These are phyloP conservation scores for Termitomyces sp. DNA, from an alignment of 768 basidiomycete genomes.

Conservation along the genomic window DNA sequence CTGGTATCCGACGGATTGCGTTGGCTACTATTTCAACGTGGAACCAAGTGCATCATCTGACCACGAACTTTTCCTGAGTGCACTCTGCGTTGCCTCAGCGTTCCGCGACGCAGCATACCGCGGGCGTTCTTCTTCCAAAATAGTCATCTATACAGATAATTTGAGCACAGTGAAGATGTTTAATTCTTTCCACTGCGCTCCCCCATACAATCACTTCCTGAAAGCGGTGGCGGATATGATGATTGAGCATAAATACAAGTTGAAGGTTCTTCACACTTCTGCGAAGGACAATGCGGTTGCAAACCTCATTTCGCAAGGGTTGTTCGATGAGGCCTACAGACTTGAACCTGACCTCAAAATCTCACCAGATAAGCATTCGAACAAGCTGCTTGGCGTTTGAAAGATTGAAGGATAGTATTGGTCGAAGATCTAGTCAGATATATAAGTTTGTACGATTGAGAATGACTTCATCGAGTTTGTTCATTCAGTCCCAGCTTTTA, in stretches of 20 bases:
- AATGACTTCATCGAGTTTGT: neutral
- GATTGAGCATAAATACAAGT: neutral
- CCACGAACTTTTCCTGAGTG: neutral
- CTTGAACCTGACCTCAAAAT: neutral
- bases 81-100: neutral
- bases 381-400: neutral
- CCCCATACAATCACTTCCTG: neutral
- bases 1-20: neutral
- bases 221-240: neutral
- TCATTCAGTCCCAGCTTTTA: neutral
- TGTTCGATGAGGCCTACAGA: neutral
- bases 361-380: neutral
- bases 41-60: neutral
- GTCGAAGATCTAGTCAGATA: no score
- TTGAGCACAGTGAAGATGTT: neutral
- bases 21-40: neutral
- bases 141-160: conserved; percentile 3
- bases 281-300: neutral
- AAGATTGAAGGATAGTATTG: neutral
- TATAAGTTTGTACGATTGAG: neutral
- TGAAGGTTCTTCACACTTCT: neutral
- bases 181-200: neutral
- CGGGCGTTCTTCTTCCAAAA: neutral
- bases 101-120: neutral
- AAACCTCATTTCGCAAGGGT: neutral